Evolutionary conservation across 2,329 filamentous ascomycete genomes (phyloP).

Genomic region (Sporothrix humicola): DNA sequence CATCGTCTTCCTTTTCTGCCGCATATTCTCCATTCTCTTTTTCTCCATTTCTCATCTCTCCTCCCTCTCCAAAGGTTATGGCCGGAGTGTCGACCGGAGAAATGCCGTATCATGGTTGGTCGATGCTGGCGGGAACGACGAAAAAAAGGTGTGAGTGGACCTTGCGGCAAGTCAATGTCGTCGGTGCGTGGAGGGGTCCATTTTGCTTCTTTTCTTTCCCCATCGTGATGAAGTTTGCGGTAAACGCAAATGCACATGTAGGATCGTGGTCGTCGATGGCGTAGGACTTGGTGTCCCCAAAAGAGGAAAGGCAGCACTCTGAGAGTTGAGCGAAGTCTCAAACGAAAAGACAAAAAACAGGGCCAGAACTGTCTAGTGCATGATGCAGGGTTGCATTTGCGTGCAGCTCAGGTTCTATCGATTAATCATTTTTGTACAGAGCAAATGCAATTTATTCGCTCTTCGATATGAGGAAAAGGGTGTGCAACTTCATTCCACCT

Average conservation of each 20-base stretch:
- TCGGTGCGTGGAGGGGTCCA: background rate
- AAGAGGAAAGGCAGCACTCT: background rate
- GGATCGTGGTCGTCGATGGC: background rate
- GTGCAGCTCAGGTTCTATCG: too few species aligned
- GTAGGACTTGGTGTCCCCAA: conserved; percentile 8
- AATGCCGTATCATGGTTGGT: background rate
- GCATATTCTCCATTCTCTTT: background rate
- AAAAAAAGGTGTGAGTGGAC: background rate
- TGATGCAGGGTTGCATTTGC: conserved; percentile 2
- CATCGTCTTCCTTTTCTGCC: background rate
- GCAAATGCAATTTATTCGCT: too few species aligned
- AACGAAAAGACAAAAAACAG: conserved; percentile 4
- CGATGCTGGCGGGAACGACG: background rate
- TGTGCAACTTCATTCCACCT: background rate
- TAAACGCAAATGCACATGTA: background rate
- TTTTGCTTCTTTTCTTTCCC: background rate
- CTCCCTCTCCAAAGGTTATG: background rate
- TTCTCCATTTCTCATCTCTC: background rate
- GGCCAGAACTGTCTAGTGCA: background rate
- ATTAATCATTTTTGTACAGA: too few species aligned
- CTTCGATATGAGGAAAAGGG: too few species aligned
- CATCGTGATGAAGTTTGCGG: background rate
- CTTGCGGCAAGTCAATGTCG: background rate
- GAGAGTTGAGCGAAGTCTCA: background rate
- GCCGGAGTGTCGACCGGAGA: background rate